Base-by-base conservation (phyloP, 148 eudicot species). In the Chenopodium formosanum region DNA sequence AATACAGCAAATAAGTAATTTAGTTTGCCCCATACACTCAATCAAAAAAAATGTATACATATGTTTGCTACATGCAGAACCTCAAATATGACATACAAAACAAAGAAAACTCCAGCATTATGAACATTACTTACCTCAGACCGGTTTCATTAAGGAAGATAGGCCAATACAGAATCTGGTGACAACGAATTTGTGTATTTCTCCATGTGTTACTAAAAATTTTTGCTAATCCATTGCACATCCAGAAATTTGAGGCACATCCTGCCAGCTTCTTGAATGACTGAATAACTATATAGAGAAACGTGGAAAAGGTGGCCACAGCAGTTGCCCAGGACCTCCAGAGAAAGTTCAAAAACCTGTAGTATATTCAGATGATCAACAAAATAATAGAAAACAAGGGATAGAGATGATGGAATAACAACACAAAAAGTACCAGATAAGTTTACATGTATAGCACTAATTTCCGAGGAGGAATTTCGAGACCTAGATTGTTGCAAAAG, bases 161-260 rank as follows among this genome's bases (percentile, higher is more conserved):
- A 50, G 99, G 98, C 99, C 99, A 96, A 86, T 91, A 89, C 56
- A 90, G 80, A 68, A 94, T 83, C 82, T 96, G 98, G 86, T 84
- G 90, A 87, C 97, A 82, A 47, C 95, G 93, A 69, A 90, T 72
- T 78, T 85, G 90, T 22, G 91, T 81, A 82, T 88, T 90, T 86
- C 71, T 89, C 86, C 84, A 84, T 69, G 98, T 89, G 80, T 88
- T 86, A 79, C 78, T 80, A 87, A 94, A 94, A 73, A 89, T 32
- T 52, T 89, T 90, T 69, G 69, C 74, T 58, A 88, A 82, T 10
- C 75, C 69, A 77, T 71, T 66, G 73, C 63, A 75, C 32, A 86
- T 76, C 88, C 81, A 82, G 22, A 85, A 84, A 20, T 75, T 81
- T 71, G 90, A 87, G 64, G 91, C 88, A 83, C 47, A 78, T 72